Conservation (phyloP, 2,329 filamentous ascomycete genomes). For the Parascedosporium putredinis region DNA sequence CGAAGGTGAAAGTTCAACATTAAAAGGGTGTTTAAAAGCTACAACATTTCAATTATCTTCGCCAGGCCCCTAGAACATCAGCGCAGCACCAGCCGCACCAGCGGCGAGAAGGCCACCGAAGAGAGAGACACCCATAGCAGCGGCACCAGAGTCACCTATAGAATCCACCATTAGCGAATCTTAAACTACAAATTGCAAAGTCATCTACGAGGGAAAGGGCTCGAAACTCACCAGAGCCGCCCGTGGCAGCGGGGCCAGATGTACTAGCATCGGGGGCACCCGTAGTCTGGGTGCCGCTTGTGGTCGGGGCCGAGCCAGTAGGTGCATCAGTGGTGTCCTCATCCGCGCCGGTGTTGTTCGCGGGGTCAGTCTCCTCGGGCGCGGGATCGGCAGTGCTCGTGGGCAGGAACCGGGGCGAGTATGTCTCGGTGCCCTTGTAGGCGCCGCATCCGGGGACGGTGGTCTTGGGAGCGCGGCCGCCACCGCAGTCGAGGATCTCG, state of each 20-base stretch:
- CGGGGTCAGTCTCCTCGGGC: neutral
- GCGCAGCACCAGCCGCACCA: neutral
- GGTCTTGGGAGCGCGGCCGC: conserved; percentile 53
- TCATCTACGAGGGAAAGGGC: neutral
- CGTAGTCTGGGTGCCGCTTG: neutral
- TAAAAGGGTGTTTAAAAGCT: too few relatives aligned
- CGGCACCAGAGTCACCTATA: neutral
- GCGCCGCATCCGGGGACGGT: conserved; percentile 48
- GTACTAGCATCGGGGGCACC: neutral
- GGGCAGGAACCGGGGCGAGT: conserved; percentile 38
- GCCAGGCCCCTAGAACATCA: neutral
- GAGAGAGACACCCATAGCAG: conserved; percentile 1
- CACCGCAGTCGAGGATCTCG: conserved; percentile 54
- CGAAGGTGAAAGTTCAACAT: too few relatives aligned
- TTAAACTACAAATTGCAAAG: neutral
- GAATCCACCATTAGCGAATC: neutral
- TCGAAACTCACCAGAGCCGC: neutral
- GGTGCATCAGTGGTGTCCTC: neutral
- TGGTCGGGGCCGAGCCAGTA: neutral
- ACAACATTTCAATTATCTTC: neutral
- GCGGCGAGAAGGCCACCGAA: neutral
- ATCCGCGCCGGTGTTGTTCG: neutral
- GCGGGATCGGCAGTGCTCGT: conserved; percentile 2
- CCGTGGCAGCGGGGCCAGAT: neutral
- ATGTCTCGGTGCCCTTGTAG: conserved; percentile 46